These are phyloP conservation scores for Priceomyces medius DNA, from an alignment of 805 yeast genomes.

Conservation along the genomic window DNA sequence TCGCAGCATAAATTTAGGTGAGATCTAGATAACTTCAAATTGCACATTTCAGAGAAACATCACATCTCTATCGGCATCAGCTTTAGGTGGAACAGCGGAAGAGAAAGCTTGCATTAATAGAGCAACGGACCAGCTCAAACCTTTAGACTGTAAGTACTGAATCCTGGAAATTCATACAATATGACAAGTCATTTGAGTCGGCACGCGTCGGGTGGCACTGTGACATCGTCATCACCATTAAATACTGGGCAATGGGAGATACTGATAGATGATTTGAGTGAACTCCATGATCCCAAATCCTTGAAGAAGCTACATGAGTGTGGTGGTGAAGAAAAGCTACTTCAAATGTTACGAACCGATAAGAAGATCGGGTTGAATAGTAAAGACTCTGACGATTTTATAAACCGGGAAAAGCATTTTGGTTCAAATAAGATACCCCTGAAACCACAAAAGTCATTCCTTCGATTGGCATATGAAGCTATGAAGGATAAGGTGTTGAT, in stretches of 20 bases:
- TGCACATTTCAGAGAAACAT: no score
- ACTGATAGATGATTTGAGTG: constrained; percentile 34
- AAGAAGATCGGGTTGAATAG: constrained; percentile 41
- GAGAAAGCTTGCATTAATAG: no score
- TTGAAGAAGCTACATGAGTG: constrained; percentile 37
- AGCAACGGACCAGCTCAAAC: no score
- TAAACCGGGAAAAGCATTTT: constrained; percentile 46
- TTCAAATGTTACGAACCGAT: constrained; percentile 35
- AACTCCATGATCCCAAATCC: constrained; percentile 65
- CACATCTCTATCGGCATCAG: no score
- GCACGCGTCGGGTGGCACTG: constrained; percentile 6
- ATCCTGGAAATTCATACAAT: no score
- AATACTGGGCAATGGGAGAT: constrained; percentile 12
- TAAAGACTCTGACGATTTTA: constrained; percentile 27
- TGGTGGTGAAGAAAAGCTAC: constrained; percentile 46
- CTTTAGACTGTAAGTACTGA: no score
- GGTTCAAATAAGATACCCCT: constrained; percentile 76
- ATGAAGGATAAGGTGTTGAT: constrained; percentile 89
- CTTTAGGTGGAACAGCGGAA: no score
- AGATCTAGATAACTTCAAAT: no score
- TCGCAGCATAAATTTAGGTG: no score
- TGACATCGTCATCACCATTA: constrained; percentile 17
- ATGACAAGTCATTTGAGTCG: not conserved
- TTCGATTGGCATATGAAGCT: constrained; percentile 73
- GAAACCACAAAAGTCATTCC: constrained; percentile 65